Conservation (phyloP, 2,329 filamentous ascomycete genomes). For the Bisporella sp. region DNA sequence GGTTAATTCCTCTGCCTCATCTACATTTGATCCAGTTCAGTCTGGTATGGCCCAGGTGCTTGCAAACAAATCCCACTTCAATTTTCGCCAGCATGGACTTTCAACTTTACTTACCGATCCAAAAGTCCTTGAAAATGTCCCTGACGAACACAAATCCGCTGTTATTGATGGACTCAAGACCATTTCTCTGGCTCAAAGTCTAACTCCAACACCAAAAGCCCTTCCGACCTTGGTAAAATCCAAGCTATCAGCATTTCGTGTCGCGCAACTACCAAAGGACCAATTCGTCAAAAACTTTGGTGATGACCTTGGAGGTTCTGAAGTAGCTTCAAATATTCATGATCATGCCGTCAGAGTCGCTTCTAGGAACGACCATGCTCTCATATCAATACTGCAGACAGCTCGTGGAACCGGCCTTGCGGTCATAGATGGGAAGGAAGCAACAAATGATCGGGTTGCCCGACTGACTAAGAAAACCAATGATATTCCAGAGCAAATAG, state of each 20-base stretch:
- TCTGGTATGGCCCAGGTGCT: too few species aligned
- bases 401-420: background rate
- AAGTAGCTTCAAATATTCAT: background rate
- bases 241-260: background rate
- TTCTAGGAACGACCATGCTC: background rate
- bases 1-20: too few species aligned
- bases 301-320: background rate
- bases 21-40: too few species aligned
- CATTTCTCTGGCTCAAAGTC: background rate
- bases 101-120: too few species aligned
- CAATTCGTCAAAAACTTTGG: background rate
- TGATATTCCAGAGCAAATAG: background rate
- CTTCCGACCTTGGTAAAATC: background rate
- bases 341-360: background rate
- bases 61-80: too few species aligned
- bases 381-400: background rate
- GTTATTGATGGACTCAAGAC: too few species aligned
- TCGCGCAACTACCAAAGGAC: background rate
- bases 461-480: background rate
- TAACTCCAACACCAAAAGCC: background rate
- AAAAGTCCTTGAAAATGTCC: too few species aligned
- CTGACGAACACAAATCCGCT: too few species aligned
- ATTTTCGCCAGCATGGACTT: too few species aligned
- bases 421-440: background rate
- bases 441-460: background rate